Conservation (phyloP, 78 protist species). For the Speleostelium caveatum region DNA sequence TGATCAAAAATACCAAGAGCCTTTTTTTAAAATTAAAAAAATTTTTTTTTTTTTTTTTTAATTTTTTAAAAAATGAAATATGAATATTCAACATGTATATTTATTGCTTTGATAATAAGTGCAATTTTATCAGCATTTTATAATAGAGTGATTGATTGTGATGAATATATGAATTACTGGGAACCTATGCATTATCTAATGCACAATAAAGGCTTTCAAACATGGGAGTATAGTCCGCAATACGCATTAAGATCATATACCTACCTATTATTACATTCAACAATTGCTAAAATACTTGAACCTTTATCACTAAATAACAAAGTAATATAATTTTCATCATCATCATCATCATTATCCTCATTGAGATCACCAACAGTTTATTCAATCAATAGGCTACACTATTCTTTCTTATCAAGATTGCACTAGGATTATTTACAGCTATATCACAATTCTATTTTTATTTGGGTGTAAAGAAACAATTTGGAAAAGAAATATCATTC, state of each 20-base stretch:
- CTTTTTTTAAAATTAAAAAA: no score
- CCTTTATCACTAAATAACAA: constrained; percentile 22
- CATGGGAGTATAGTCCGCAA: constrained; percentile 94
- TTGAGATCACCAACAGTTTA: background rate
- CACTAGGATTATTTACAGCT: constrained; percentile 27
- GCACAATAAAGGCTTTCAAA: constrained; percentile 91
- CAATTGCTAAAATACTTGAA: constrained; percentile 9
- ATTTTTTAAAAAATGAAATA: no score
- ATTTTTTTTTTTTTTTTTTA: no score
- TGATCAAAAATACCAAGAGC: no score
- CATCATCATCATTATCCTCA: no score
- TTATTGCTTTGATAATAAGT: background rate
- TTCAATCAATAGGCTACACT: background rate
- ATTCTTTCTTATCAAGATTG: constrained; percentile 33
- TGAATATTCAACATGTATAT: background rate
- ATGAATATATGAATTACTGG: constrained; percentile 97
- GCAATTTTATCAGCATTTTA: constrained; percentile 27
- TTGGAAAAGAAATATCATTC: constrained; percentile 52
- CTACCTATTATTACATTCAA: constrained; percentile 73
- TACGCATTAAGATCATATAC: constrained; percentile 92
- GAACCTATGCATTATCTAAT: constrained; percentile 93
- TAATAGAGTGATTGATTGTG: constrained; percentile 92
- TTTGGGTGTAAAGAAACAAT: constrained; percentile 27
- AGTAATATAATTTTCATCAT: constrained; percentile 11
- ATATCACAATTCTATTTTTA: constrained; percentile 41